These are phyloP conservation scores for Talaromyces sp. DNA, from an alignment of 2,329 filamentous ascomycete genomes.

Conservation along the genomic window DNA sequence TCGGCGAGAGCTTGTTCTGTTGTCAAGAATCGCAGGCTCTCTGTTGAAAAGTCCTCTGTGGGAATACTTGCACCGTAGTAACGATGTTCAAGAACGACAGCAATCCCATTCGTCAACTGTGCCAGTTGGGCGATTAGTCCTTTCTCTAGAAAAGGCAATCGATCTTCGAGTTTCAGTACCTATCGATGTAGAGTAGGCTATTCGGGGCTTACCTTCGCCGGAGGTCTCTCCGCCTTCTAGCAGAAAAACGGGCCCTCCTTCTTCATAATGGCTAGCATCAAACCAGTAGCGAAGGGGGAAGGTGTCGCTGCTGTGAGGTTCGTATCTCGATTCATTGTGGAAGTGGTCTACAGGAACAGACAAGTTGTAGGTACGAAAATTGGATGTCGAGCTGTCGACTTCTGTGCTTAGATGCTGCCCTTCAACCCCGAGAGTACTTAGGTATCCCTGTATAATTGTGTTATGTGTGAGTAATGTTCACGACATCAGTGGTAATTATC, in stretches of 20 bases:
- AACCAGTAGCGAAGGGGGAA: constrained; percentile 81
- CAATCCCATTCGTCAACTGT: constrained; percentile 68
- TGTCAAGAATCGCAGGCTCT: constrained; percentile 75
- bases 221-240: constrained; percentile 69
- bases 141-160: constrained; percentile 70
- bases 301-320: constrained; percentile 65
- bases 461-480: neutral
- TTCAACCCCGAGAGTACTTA: neutral
- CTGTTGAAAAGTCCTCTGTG: constrained; percentile 59
- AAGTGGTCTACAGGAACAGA: constrained; percentile 72
- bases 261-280: constrained; percentile 69
- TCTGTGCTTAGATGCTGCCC: neutral
- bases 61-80: constrained; percentile 81
- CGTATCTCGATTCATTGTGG: constrained; percentile 73
- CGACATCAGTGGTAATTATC: neutral
- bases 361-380: constrained; percentile 51
- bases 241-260: constrained; percentile 77
- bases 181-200: constrained; percentile 9
- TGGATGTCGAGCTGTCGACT: constrained; percentile 3
- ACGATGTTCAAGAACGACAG: constrained; percentile 78
- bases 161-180: constrained; percentile 31
- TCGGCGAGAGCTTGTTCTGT: constrained; percentile 82
- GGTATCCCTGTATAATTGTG: neutral
- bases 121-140: constrained; percentile 71
- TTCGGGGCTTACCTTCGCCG: constrained; percentile 31